Evolutionary conservation across 2,329 filamentous ascomycete genomes (phyloP).

Genomic region (Cryphonectria naterciae): DNA sequence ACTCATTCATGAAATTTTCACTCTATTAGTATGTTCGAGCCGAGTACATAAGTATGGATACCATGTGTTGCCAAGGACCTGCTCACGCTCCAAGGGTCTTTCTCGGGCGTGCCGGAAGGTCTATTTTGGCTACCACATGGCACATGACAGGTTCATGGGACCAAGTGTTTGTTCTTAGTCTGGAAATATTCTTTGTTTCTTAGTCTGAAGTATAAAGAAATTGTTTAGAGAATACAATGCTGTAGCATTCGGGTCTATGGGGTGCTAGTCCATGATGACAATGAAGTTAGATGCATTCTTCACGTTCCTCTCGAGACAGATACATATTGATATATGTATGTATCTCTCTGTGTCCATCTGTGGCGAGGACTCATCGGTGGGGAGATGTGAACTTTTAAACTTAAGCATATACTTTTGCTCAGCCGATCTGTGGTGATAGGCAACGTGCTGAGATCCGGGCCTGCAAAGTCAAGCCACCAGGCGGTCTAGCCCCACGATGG

Average conservation of each 20-base stretch:
- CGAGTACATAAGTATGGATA: background rate
- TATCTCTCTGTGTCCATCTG: background rate
- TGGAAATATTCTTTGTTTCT: background rate
- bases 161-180: background rate
- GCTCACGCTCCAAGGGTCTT: background rate
- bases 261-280: background rate
- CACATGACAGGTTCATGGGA: background rate
- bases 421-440: background rate
- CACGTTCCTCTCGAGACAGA: background rate
- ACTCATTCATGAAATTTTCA: background rate
- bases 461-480: background rate
- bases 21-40: background rate
- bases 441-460: too few species aligned
- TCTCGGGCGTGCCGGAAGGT: background rate
- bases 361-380: background rate
- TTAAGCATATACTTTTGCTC: background rate
- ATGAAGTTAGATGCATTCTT: background rate
- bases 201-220: background rate
- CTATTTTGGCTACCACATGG: background rate
- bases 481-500: background rate
- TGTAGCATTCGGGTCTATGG: background rate
- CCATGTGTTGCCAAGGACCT: background rate
- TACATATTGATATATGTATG: background rate
- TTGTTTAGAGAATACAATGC: background rate
- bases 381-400: background rate